Conservation (phyloP, 169 alveolate species). For the Plasmodium malariae region DNA sequence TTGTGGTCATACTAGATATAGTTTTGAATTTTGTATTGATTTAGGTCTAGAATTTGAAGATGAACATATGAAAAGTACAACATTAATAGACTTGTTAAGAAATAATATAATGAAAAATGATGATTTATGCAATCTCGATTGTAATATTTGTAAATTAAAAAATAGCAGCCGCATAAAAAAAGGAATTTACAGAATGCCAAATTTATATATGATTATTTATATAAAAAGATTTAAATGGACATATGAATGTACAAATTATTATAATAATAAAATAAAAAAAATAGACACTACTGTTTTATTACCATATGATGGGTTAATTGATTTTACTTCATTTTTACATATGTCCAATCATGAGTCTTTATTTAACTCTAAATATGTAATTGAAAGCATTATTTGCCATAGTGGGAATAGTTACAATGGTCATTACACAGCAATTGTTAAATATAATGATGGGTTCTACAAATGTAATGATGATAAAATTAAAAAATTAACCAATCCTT, state of each 20-base stretch:
- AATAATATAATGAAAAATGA: constrained; percentile 56
- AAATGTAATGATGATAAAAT: constrained; percentile 75
- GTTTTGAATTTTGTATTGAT: constrained; percentile 74
- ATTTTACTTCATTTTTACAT: constrained; percentile 40
- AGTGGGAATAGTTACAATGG: constrained; percentile 73
- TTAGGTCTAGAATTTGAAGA: constrained; percentile 52
- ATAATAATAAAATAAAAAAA: constrained; percentile 63
- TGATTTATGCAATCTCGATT: constrained; percentile 31
- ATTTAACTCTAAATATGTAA: constrained; percentile 49
- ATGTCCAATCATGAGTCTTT: constrained; percentile 66
- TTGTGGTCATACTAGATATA: constrained; percentile 72
- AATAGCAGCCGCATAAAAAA: constrained; percentile 46
- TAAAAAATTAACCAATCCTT: constrained; percentile 44
- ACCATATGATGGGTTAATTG: constrained; percentile 67
- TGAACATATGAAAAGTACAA: constrained; percentile 68
- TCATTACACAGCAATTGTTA: constrained; percentile 69
- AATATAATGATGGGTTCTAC: constrained; percentile 65
- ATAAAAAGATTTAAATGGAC: constrained; percentile 76
- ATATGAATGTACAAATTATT: constrained; percentile 46
- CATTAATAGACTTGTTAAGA: constrained; percentile 35
- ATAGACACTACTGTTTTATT: constrained; percentile 56
- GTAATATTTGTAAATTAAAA: constrained; percentile 57
- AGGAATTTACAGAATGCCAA: constrained; percentile 76
- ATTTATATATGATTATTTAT: constrained; percentile 70
- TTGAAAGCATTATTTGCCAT: constrained; percentile 73